A percentile compares a stretch with the other conserved stretches of the same genome.
phyloP scores from a whole-genome alignment of 2,329 filamentous ascomycete species.

The Anthostomella pinea region DNA sequence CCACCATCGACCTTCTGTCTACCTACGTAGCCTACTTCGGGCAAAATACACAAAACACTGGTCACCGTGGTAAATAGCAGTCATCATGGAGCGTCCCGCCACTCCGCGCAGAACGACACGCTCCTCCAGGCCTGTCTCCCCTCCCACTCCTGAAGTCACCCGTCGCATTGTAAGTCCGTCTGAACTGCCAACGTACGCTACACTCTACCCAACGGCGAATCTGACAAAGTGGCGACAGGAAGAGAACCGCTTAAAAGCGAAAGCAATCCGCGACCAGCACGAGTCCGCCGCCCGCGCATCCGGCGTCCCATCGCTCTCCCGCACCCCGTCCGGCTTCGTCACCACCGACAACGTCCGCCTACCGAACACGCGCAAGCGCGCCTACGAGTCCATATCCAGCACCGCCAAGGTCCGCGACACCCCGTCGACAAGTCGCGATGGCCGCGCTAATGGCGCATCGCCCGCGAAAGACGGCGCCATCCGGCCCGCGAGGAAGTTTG shows the following conservation, averaged over 20 bases:
- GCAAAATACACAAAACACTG: not conserved
- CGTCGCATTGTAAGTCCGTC: conserved; percentile 49
- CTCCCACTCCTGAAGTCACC: conserved; percentile 53
- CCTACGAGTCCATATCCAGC: conserved; percentile 61
- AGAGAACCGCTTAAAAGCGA: conserved; percentile 82
- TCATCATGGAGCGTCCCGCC: conserved; percentile 44
- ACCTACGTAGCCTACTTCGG: not conserved
- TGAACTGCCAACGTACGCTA: not conserved
- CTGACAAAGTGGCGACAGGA: no score
- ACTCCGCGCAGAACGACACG: conserved; percentile 41
- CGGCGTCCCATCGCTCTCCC: conserved; percentile 41
- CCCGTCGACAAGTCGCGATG: conserved; percentile 67
- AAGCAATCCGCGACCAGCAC: conserved; percentile 74
- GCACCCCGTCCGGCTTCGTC: conserved; percentile 67
- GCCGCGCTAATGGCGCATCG: conserved; percentile 43
- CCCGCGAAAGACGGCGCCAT: conserved; percentile 44
- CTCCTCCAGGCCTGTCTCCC: conserved; percentile 36
- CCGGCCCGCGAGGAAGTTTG: conserved; percentile 80
- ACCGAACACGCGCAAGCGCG: conserved; percentile 64
- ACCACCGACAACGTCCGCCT: conserved; percentile 62
- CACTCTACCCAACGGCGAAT: no score
- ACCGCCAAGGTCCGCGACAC: conserved; percentile 34
- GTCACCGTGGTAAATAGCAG: not conserved
- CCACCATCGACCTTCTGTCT: not conserved
- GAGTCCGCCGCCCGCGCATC: conserved; percentile 59